Percentiles rank a stretch among this genome's conserved stretches.
phyloP scores from a whole-genome alignment of 345 rosid genomes.

The Cardamine resedifolia region DNA sequence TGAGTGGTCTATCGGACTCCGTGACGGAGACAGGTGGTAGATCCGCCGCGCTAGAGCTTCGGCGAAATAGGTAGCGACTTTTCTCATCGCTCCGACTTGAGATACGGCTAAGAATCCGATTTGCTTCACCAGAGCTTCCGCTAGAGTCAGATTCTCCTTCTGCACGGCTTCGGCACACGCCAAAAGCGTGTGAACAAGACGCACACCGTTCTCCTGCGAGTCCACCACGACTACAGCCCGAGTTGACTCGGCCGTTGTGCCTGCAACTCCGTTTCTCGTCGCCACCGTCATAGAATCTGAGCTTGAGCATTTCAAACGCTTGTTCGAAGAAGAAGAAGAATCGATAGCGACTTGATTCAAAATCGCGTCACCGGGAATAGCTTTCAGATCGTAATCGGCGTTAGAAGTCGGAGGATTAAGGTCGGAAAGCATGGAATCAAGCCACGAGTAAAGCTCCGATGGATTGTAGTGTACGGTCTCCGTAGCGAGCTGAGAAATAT shows the following conservation, averaged over 20 bases:
- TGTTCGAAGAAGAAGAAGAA: slow-evolving; percentile 39
- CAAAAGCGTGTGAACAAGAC: slow-evolving; percentile 66
- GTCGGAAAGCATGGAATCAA: slow-evolving; percentile 63
- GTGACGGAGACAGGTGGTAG: slow-evolving; percentile 55
- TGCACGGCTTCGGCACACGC: slow-evolving; percentile 89
- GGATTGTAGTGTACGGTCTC: slow-evolving; percentile 81
- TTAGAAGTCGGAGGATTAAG: slow-evolving; percentile 42
- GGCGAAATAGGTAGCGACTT: slow-evolving; percentile 79
- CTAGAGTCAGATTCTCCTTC: slow-evolving; percentile 48
- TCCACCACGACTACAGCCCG: slow-evolving; percentile 62
- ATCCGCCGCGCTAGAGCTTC: slow-evolving; percentile 78
- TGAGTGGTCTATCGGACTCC: slow-evolving; percentile 45
- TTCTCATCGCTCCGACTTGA: slow-evolving; percentile 75
- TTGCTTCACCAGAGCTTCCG: slow-evolving; percentile 69
- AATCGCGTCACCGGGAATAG: slow-evolving; percentile 73
- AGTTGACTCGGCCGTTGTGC: slow-evolving; percentile 30
- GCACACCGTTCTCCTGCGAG: slow-evolving; percentile 73
- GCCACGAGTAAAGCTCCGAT: slow-evolving; percentile 67
- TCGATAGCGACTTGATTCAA: background rate
- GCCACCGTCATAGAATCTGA: background rate
- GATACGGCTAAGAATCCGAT: slow-evolving; percentile 56
- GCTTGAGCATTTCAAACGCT: slow-evolving; percentile 42
- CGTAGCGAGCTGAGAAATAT: slow-evolving; percentile 49
- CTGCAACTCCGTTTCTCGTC: slow-evolving; percentile 1
- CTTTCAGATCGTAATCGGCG: slow-evolving; percentile 57